Percentiles rank a stretch among this genome's conserved stretches.
phyloP scores from a whole-genome alignment of 306 rosid genomes.

The Trifolium repens region DNA sequence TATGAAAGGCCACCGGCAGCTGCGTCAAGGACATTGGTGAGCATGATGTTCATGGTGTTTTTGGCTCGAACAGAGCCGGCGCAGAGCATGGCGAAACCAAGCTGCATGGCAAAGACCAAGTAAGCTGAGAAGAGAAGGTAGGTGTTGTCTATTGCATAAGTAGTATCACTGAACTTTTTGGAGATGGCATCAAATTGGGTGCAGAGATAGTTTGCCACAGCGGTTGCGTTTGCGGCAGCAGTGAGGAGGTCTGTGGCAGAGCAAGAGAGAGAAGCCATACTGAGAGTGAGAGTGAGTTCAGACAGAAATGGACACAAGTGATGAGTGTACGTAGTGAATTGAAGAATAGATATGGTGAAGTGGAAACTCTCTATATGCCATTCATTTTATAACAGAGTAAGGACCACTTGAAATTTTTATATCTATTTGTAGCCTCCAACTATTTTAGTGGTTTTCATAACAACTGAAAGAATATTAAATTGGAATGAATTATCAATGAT shows the following conservation, averaged over 20 bases:
- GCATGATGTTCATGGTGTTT: conserved; percentile 95
- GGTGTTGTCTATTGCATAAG: conserved; percentile 57
- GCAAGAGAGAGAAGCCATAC: conserved; percentile 62
- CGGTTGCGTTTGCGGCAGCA: conserved; percentile 46
- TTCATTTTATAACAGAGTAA: neutral
- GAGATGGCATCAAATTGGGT: conserved; percentile 51
- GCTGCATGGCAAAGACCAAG: conserved; percentile 91
- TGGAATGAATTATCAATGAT: conserved; percentile 9
- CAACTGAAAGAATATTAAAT: conserved; percentile 24
- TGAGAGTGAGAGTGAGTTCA: neutral
- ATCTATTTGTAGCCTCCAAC: neutral
- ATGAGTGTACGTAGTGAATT: neutral
- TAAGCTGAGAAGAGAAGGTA: conserved; percentile 76
- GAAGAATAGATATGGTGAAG: neutral
- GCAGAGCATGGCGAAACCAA: conserved; percentile 93
- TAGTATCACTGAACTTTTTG: conserved; percentile 48
- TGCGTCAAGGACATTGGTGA: conserved; percentile 88
- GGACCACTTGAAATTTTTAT: neutral
- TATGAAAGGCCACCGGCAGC: conserved; percentile 79
- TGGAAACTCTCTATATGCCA: neutral
- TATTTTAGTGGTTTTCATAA: conserved; percentile 32
- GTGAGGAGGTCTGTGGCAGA: conserved; percentile 54
- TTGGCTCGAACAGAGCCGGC: conserved; percentile 93
- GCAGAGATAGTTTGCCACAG: conserved; percentile 63
- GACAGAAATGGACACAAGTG: conserved; percentile 13